Conservation (phyloP, 768 basidiomycete genomes). For the Boletellus emodensis region DNA sequence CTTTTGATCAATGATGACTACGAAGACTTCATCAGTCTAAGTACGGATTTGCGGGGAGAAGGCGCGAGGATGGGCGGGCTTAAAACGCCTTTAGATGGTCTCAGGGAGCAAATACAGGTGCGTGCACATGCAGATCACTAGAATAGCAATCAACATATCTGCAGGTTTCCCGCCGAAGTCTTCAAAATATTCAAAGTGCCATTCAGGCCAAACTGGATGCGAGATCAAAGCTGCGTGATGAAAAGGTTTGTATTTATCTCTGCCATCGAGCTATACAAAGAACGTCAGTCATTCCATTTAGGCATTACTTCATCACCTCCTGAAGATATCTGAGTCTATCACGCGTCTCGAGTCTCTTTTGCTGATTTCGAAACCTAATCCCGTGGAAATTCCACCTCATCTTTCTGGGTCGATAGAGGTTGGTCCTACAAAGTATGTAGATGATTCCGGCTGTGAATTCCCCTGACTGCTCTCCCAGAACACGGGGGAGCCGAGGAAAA, state of each 20-base stretch:
- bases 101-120: conserved; percentile 69
- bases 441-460: neutral
- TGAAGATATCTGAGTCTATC: conserved; percentile 91
- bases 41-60: conserved; percentile 88
- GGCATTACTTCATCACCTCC: conserved; percentile 80
- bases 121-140: conserved; percentile 21
- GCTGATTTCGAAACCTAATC: conserved; percentile 50
- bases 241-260: conserved; percentile 50
- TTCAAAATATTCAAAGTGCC: conserved; percentile 64
- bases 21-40: conserved; percentile 94
- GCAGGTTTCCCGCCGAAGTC: conserved; percentile 55
- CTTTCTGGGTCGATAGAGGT: conserved; percentile 23
- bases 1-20: conserved; percentile 97
- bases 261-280: neutral
- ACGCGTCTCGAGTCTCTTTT: conserved; percentile 84
- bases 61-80: conserved; percentile 66
- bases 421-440: conserved; percentile 36
- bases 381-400: conserved; percentile 31
- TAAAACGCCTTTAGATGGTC: conserved; percentile 57
- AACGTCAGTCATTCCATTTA: conserved; percentile 28
- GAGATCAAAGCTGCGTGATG: conserved; percentile 74
- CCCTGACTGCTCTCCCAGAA: conserved; percentile 35
- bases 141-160: neutral
- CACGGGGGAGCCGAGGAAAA: conserved; percentile 65
- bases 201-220: conserved; percentile 77